phyloP scores from a whole-genome alignment of 495 filamentous ascomycete species.

The Podospora anserina region DNA sequence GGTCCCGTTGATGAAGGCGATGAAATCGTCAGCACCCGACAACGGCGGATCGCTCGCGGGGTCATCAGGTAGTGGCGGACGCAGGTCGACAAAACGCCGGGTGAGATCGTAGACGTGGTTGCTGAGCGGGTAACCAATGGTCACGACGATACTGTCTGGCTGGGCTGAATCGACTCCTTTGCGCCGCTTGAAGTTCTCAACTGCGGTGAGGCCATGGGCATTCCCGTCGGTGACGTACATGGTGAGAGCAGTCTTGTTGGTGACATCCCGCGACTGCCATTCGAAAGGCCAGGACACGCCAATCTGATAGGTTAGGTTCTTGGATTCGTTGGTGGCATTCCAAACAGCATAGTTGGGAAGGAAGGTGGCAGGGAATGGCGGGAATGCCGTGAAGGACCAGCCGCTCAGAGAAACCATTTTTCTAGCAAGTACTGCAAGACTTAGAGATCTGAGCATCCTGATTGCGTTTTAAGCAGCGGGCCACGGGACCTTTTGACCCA shows the following conservation, averaged over 20 bases:
- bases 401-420: conserved; percentile 5
- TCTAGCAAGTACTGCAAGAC: neutral
- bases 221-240: conserved; percentile 32
- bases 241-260: conserved; percentile 19
- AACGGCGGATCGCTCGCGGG: neutral
- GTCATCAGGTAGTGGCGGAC: conserved; percentile 8
- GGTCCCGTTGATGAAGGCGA: conserved; percentile 17
- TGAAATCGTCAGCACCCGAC: conserved; percentile 19
- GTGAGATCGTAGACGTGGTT: conserved; percentile 21
- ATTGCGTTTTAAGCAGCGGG: neutral
- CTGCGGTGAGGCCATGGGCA: conserved; percentile 26
- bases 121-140: conserved; percentile 30
- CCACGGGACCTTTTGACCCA: neutral
- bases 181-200: conserved; percentile 26
- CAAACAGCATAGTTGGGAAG: conserved; percentile 24
- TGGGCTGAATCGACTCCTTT: conserved; percentile 14
- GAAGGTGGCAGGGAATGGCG: conserved; percentile 25
- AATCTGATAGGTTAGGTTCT: conserved; percentile 25
- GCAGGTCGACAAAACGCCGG: conserved; percentile 22
- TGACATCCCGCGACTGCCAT: conserved; percentile 17
- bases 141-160: conserved; percentile 27
- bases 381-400: conserved; percentile 23
- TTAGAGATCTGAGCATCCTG: no score
- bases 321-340: conserved; percentile 22
- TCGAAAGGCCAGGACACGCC: conserved; percentile 26